Percentiles rank a stretch among this genome's conserved stretches.
Evolutionary conservation across 352 stramenopile species (phyloP).

Genomic region (Pelagophyceae sp.): DNA sequence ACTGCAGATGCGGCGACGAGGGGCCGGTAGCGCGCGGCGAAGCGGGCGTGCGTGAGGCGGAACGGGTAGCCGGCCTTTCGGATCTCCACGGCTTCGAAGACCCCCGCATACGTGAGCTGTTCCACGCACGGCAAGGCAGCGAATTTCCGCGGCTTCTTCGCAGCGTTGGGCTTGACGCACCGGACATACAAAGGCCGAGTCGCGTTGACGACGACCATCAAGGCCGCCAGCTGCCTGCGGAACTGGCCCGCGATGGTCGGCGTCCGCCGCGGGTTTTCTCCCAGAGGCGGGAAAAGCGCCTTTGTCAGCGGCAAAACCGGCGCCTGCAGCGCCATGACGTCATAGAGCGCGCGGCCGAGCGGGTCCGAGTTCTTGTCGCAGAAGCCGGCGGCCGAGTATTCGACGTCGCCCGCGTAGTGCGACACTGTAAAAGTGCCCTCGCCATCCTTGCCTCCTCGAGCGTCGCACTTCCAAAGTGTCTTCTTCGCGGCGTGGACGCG

Average conservation of each 20-base stretch:
- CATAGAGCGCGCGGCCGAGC: conserved; percentile 53
- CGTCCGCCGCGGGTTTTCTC: conserved; percentile 29
- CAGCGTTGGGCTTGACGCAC: conserved; percentile 92
- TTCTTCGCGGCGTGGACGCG: conserved; percentile 14
- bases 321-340: conserved; percentile 34
- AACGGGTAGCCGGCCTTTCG: conserved; percentile 87
- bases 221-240: conserved; percentile 69
- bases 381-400: conserved; percentile 83
- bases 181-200: conserved; percentile 90
- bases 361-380: conserved; percentile 96
- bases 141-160: conserved; percentile 66
- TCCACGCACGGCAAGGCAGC: conserved; percentile 76
- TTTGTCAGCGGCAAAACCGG: conserved; percentile 26
- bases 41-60: conserved; percentile 79
- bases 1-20: conserved; percentile 55
- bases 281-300: conserved; percentile 19
- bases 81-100: conserved; percentile 88
- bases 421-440: conserved; percentile 68
- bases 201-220: conserved; percentile 78
- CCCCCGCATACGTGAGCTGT: conserved; percentile 81
- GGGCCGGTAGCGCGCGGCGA: conserved; percentile 55
- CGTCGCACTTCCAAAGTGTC: not conserved
- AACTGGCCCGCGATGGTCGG: conserved; percentile 65
- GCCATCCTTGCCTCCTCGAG: not conserved
- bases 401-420: conserved; percentile 87